phyloP scores from a whole-genome alignment of 164 flowering plant genomes.

The Vitis rupestris region DNA sequence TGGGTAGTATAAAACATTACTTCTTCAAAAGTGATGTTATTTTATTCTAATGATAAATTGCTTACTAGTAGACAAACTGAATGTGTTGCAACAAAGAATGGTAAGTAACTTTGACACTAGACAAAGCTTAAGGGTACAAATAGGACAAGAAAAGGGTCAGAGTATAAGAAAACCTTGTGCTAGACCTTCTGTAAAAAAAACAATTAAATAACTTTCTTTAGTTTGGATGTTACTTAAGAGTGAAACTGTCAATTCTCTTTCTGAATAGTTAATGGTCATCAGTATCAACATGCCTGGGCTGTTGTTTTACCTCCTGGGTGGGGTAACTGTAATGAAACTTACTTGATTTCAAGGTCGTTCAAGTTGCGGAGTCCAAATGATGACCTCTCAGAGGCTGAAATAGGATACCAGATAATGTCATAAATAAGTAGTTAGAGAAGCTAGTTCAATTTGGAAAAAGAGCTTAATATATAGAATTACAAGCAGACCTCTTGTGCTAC shows the following conservation, averaged over 20 bases:
- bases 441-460: too few species aligned
- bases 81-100: neutral
- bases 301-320: too few species aligned
- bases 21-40: neutral
- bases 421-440: neutral
- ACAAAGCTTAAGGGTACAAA: too few species aligned
- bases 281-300: too few species aligned
- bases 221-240: too few species aligned
- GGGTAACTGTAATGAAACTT: constrained; percentile 6
- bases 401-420: neutral
- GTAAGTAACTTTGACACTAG: too few species aligned
- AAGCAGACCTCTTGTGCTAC: constrained; percentile 11
- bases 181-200: too few species aligned
- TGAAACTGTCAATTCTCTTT: too few species aligned
- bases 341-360: constrained; percentile 34
- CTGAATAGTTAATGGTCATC: neutral
- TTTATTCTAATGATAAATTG: neutral
- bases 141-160: too few species aligned
- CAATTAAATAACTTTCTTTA: too few species aligned
- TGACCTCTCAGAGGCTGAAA: constrained; percentile 10
- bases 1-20: neutral
- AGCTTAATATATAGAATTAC: neutral
- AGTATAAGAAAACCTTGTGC: too few species aligned
- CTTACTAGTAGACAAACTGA: neutral
- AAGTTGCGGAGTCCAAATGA: neutral